Base-by-base conservation (phyloP, 495 filamentous ascomycete genomes). In the Talaromyces proteolyticus region DNA sequence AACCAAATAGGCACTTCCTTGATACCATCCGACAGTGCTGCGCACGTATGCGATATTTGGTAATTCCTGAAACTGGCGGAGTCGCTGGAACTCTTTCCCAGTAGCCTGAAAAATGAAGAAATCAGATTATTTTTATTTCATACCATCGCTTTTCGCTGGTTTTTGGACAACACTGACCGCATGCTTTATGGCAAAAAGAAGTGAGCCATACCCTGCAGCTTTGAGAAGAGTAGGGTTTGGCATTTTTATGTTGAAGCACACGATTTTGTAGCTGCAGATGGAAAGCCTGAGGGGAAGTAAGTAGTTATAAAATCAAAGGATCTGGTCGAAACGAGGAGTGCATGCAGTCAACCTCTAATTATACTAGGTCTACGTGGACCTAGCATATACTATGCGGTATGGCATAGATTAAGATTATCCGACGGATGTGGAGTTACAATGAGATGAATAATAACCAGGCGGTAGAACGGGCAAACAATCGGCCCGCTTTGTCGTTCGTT, bases 1-100 rank as follows among this genome's bases (percentile, higher is more conserved):
- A 21, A 67, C 22, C 42, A 63, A 56, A 21, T 57, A 67, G 3
- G 41, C 59, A 47, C 62, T 63, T 14, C 64, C 64, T 53, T 67
- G 64, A 41, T 61, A 46, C 64, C 64, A 67, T 23, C 60, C 64
- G 7, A 53, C 60, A 3, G 48, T 60, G 34, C 56, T 58, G 45
- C 62, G 61, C 25, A 62, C 59, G 47, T 53, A 60, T 41, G 62
- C 57, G 10, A 63, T 51, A 25, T 44, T 58, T 12, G 61, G 64
- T 4, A 65, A 49, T 17, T 52, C 45, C 25, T 58, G 54, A 50
- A 61, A 63, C 39, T 61, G 54, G 12, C 41, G 50, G 12, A 42
- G 22, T 5, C 22, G 23, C 11, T 38, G 46, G 41, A 57, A 57
- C 42, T 50, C 12, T 29, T 19, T 22, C 17, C 51, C 37, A 36